Conservation (phyloP, 2,329 filamentous ascomycete species). For the Macrophomina tecta region DNA sequence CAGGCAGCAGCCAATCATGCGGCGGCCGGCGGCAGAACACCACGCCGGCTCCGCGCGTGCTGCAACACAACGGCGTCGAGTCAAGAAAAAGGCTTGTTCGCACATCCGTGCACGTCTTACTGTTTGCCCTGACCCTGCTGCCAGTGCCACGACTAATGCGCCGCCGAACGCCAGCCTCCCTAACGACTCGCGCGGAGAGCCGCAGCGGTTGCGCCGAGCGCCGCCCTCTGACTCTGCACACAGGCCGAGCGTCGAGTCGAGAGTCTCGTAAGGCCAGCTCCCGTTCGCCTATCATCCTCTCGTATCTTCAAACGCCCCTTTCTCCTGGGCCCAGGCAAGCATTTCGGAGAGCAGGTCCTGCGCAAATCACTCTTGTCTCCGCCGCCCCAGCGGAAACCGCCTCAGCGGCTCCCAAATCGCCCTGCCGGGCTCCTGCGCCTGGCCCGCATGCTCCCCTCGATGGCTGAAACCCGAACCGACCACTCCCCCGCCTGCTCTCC, state of each 20-base stretch:
- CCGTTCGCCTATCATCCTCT: neutral
- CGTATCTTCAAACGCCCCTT: slow-evolving; percentile 17
- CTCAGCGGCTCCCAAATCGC: neutral
- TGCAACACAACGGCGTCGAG: slow-evolving; percentile 2
- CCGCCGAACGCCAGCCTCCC: neutral
- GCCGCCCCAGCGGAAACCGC: neutral
- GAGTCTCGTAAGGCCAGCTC: neutral
- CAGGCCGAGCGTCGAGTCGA: neutral
- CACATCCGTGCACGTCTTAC: neutral
- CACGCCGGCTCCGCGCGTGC: slow-evolving; percentile 1
- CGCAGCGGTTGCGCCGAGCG: neutral
- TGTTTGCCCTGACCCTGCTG: neutral
- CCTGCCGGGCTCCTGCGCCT: neutral
- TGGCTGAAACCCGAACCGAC: slow-evolving; percentile 17
- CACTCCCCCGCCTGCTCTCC: slow-evolving; percentile 3
- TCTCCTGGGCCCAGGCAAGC: neutral
- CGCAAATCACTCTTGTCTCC: neutral
- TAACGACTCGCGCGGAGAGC: neutral
- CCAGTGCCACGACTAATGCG: neutral
- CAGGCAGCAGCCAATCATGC: slow-evolving; percentile 3
- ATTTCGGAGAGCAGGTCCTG: neutral
- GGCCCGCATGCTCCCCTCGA: neutral
- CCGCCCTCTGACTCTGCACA: neutral
- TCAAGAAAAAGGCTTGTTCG: slow-evolving; percentile 15
- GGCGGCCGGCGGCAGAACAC: neutral